Evolutionary conservation across 2,329 filamentous ascomycete genomes (phyloP).

Genomic region (Bretziella fagacearum): DNA sequence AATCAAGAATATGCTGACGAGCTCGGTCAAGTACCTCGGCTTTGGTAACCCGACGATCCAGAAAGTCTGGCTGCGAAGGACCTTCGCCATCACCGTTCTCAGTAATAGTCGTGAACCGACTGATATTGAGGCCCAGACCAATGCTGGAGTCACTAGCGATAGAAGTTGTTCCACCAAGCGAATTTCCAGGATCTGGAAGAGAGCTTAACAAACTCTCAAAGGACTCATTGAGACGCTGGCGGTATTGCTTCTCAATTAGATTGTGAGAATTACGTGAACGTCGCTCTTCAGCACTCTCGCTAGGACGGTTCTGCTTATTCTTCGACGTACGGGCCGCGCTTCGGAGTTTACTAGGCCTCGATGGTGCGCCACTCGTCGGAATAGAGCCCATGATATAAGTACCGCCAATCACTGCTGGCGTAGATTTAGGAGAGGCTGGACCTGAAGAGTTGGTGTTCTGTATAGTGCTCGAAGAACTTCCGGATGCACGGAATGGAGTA

Average conservation of each 20-base stretch:
- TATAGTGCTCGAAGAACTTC: neutral
- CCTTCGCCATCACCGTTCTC: slow-evolving; percentile 8
- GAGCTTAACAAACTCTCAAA: slow-evolving; percentile 20
- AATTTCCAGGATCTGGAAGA: slow-evolving; percentile 17
- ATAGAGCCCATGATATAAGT: slow-evolving; percentile 13
- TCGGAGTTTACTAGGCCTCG: slow-evolving; percentile 17
- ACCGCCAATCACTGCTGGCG: slow-evolving; percentile 5
- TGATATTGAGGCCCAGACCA: slow-evolving; percentile 7
- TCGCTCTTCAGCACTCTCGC: slow-evolving; percentile 19
- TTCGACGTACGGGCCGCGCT: slow-evolving; percentile 21
- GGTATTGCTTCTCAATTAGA: slow-evolving; percentile 22
- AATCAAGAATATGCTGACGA: slow-evolving; percentile 20
- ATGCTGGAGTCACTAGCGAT: neutral
- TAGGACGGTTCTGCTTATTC: slow-evolving; percentile 18
- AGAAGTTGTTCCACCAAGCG: neutral
- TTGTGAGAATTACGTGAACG: slow-evolving; percentile 21
- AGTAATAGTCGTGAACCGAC: slow-evolving; percentile 10
- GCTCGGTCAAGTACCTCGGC: slow-evolving; percentile 24
- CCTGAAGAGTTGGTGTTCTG: neutral
- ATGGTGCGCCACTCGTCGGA: slow-evolving; percentile 7
- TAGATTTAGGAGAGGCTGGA: neutral
- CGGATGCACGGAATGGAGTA: neutral
- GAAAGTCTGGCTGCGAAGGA: slow-evolving; percentile 14
- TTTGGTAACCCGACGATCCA: slow-evolving; percentile 22
- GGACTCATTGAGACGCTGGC: slow-evolving; percentile 21